Conservation (phyloP, 179 eudicot genomes). For the Camellia oleifera region DNA sequence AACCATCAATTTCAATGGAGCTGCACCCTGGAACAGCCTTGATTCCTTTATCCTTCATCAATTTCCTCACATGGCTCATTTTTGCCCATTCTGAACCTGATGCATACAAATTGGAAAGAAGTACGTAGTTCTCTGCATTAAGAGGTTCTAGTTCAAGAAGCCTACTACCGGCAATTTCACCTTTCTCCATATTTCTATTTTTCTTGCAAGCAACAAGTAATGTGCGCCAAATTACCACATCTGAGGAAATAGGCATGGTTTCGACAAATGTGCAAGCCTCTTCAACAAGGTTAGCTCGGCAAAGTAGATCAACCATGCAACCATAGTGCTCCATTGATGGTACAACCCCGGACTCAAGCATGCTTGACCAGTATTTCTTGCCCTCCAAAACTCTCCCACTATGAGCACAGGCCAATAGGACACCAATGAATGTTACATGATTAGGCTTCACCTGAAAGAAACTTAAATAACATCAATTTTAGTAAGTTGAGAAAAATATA, state of each 20-base stretch:
- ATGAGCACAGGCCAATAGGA: constrained; percentile 52
- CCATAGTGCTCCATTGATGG: constrained; percentile 50
- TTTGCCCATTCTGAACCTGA: constrained; percentile 39
- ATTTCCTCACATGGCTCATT: constrained; percentile 36
- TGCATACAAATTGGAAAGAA: constrained; percentile 47
- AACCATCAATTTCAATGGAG: constrained; percentile 41
- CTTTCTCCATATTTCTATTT: constrained; percentile 33
- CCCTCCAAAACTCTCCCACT: constrained; percentile 47
- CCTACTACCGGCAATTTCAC: constrained; percentile 25
- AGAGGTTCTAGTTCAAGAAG: constrained; percentile 43
- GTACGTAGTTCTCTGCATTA: constrained; percentile 39
- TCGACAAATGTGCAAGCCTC: constrained; percentile 40
- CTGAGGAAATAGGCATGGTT: constrained; percentile 36
- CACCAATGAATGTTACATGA: constrained; percentile 51
- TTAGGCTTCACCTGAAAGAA: constrained; percentile 38
- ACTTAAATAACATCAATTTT: not conserved
- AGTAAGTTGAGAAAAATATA: not conserved
- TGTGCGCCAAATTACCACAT: constrained; percentile 49
- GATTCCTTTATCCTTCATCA: constrained; percentile 28
- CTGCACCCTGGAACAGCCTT: constrained; percentile 42
- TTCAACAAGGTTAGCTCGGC: constrained; percentile 38
- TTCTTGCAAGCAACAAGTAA: constrained; percentile 47
- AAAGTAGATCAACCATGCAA: constrained; percentile 55
- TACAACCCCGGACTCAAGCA: constrained; percentile 35
- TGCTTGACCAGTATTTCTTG: constrained; percentile 33